These are phyloP conservation scores for Polygonum aviculare DNA, from an alignment of 148 eudicot species.

Conservation along the genomic window DNA sequence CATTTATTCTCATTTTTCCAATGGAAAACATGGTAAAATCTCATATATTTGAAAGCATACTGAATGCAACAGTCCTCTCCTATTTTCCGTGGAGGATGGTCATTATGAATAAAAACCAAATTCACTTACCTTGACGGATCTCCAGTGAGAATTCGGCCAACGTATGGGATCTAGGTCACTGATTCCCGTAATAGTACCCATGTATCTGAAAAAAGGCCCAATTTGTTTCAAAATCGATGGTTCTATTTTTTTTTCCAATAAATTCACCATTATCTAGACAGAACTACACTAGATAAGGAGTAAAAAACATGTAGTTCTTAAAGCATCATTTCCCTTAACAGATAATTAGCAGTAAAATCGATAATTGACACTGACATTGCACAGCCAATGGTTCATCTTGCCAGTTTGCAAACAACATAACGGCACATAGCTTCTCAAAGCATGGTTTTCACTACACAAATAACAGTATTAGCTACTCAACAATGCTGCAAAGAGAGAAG, in stretches of 20 bases:
- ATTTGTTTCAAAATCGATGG: neutral
- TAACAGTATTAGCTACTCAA: neutral
- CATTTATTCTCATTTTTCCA: neutral
- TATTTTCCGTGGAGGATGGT: neutral
- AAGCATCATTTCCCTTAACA: neutral
- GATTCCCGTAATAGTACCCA: slow-evolving; percentile 97
- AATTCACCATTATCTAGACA: neutral
- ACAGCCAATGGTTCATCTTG: neutral
- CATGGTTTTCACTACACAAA: neutral
- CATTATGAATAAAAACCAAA: neutral
- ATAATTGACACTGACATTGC: neutral
- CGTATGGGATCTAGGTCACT: slow-evolving; percentile 88
- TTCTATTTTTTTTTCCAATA: neutral
- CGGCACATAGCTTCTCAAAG: neutral
- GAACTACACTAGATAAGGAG: neutral
- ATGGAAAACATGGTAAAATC: neutral
- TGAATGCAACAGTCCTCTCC: neutral
- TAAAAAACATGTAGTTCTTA: neutral
- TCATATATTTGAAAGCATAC: neutral
- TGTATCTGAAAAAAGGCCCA: slow-evolving; percentile 51
- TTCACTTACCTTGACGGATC: slow-evolving; percentile 81
- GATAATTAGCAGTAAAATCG: neutral
- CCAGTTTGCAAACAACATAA: neutral
- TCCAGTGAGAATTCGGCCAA: slow-evolving; percentile 99
- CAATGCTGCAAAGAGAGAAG: neutral